phyloP scores from a whole-genome alignment of 2,329 filamentous ascomycete species.

The Arthrobotrys entomopaga region DNA sequence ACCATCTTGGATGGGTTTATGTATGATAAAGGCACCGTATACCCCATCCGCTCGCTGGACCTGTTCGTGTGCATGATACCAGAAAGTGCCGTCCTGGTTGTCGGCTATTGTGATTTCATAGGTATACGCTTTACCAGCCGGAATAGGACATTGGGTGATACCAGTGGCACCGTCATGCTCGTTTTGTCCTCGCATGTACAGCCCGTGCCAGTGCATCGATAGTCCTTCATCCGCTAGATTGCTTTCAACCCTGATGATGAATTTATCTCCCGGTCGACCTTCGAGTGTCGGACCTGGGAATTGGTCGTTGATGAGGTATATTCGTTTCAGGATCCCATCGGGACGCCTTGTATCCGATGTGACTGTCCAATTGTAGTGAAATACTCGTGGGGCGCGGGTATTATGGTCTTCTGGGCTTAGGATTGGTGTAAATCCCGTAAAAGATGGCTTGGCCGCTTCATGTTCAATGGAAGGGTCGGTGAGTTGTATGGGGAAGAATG shows the following conservation, averaged over 20 bases:
- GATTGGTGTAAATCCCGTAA: too few relatives aligned
- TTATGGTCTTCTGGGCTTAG: too few relatives aligned
- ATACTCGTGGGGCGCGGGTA: neutral
- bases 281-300: slow-evolving; percentile 68
- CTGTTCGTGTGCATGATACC: slow-evolving; percentile 14
- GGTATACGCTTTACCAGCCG: neutral
- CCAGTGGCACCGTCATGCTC: slow-evolving; percentile 6
- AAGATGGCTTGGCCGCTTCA: too few relatives aligned
- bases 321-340: slow-evolving; percentile 66
- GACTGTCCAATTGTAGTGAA: slow-evolving; percentile 64
- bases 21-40: slow-evolving; percentile 5
- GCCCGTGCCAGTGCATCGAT: slow-evolving; percentile 66
- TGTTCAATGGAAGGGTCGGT: too few relatives aligned
- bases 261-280: slow-evolving; percentile 64
- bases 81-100: neutral
- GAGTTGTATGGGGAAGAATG: too few relatives aligned
- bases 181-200: slow-evolving; percentile 58
- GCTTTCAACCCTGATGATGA: slow-evolving; percentile 65
- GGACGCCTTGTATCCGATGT: slow-evolving; percentile 62
- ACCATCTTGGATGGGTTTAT: neutral
- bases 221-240: slow-evolving; percentile 62
- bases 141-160: slow-evolving; percentile 5
- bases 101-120: neutral
- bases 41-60: slow-evolving; percentile 2
- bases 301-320: slow-evolving; percentile 66